A percentile compares a stretch with the other conserved stretches of the same genome.
phyloP scores from a whole-genome alignment of 805 yeast genomes.

The Saccharomycopsis sp. region DNA sequence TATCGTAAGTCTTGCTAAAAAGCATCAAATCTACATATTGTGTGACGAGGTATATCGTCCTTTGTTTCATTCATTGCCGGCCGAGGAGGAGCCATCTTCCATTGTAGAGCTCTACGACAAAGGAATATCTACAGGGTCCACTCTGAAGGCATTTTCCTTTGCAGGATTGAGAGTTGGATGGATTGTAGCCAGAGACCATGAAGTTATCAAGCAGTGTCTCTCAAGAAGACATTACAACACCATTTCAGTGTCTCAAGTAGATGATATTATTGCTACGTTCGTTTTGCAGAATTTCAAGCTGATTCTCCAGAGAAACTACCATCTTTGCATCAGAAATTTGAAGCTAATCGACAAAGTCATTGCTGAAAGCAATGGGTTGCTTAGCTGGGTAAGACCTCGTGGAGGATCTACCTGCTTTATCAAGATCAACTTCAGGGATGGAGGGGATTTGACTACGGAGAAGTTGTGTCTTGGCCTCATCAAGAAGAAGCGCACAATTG shows the following conservation, averaged over 20 bases:
- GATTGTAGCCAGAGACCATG: conserved; percentile 35
- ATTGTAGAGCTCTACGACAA: conserved; percentile 36
- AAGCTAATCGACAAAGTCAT: conserved; percentile 32
- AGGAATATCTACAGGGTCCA: conserved; percentile 42
- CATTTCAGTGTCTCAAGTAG: conserved; percentile 41
- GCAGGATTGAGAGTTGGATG: conserved; percentile 52
- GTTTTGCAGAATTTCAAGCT: conserved; percentile 32
- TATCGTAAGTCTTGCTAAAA: conserved; percentile 35
- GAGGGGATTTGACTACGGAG: conserved; percentile 24
- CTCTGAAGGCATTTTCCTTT: conserved; percentile 47
- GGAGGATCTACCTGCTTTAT: conserved; percentile 45
- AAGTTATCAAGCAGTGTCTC: conserved; percentile 29
- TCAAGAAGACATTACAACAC: conserved; percentile 44
- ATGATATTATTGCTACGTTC: conserved; percentile 40
- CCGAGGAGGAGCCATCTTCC: conserved; percentile 31
- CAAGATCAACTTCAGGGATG: conserved; percentile 27
- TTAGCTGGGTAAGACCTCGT: conserved; percentile 37
- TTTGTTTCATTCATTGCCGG: conserved; percentile 35
- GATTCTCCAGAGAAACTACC: conserved; percentile 35
- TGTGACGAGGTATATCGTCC: conserved; percentile 53
- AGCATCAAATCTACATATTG: conserved; percentile 31
- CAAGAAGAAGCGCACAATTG: conserved; percentile 29
- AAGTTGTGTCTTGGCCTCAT: conserved; percentile 34
- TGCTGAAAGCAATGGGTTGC: conserved; percentile 27
- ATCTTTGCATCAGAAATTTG: conserved; percentile 35